phyloP scores from a whole-genome alignment of 345 rosid species.

The Gossypium turneri region DNA sequence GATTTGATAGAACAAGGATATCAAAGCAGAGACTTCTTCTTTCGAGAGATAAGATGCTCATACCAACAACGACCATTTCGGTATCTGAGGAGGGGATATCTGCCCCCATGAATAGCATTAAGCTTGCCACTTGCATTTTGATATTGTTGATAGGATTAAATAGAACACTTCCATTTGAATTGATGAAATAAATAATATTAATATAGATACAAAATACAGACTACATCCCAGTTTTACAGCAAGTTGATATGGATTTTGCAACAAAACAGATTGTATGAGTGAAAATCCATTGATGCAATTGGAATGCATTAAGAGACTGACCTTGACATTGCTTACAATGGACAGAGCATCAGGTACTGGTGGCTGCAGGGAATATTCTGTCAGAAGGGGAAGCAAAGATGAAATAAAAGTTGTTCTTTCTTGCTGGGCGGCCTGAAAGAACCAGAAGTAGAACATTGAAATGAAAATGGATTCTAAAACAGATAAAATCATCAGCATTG shows the following conservation, averaged over 20 bases:
- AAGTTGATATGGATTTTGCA: not conserved
- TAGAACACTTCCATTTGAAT: not conserved
- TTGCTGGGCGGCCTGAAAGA: slow-evolving; percentile 80
- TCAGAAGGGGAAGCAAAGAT: slow-evolving; percentile 83
- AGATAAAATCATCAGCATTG: slow-evolving; percentile 3
- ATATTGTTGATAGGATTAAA: slow-evolving; percentile 1
- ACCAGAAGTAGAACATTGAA: slow-evolving; percentile 13
- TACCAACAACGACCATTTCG: not conserved
- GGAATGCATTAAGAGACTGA: slow-evolving; percentile 27
- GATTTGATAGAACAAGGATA: slow-evolving; percentile 5
- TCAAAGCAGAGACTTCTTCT: not conserved
- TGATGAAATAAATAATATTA: not conserved
- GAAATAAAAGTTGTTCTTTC: slow-evolving; percentile 88
- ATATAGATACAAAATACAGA: not conserved
- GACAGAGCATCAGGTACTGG: slow-evolving; percentile 86
- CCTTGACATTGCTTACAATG: slow-evolving; percentile 93
- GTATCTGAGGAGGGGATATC: not conserved
- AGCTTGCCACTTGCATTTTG: not conserved
- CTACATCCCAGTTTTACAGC: not conserved
- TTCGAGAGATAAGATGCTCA: not conserved
- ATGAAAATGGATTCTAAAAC: not conserved
- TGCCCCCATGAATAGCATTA: not conserved
- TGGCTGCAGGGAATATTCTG: slow-evolving; percentile 88
- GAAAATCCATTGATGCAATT: slow-evolving; percentile 5
- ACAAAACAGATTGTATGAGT: not conserved